These are phyloP conservation scores for Pyrenophora tritici-repentis DNA, from an alignment of 2,329 filamentous ascomycete genomes.

Conservation along the genomic window DNA sequence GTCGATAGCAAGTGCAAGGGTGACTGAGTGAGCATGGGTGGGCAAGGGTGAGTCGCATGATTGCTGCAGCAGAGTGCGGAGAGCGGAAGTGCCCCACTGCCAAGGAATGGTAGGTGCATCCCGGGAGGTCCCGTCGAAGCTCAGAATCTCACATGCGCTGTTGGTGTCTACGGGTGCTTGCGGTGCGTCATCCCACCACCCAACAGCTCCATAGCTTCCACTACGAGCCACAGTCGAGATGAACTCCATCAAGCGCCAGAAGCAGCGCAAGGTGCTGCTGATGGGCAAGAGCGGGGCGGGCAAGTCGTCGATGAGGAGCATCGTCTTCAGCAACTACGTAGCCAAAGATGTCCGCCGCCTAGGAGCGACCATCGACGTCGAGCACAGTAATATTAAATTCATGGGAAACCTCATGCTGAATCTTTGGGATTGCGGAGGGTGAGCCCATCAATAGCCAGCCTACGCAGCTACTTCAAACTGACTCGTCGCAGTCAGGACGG, in stretches of 20 bases:
- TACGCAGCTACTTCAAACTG: slow-evolving; percentile 6
- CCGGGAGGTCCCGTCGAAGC: slow-evolving; percentile 12
- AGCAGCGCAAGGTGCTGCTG: slow-evolving; percentile 60
- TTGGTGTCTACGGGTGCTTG: slow-evolving; percentile 9
- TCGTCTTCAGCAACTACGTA: slow-evolving; percentile 99
- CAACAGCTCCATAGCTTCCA: not conserved
- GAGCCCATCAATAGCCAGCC: slow-evolving; percentile 33
- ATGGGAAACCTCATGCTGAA: slow-evolving; percentile 97
- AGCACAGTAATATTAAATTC: slow-evolving; percentile 98
- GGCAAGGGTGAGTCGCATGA: no score
- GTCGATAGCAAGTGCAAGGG: slow-evolving; percentile 6
- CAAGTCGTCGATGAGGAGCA: slow-evolving; percentile 97
- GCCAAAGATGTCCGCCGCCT: slow-evolving; percentile 91
- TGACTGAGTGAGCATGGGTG: not conserved
- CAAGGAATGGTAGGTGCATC: slow-evolving; percentile 10
- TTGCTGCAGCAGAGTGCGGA: not conserved
- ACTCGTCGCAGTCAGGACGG: slow-evolving; percentile 75
- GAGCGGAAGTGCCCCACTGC: slow-evolving; percentile 15
- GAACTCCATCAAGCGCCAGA: slow-evolving; percentile 54
- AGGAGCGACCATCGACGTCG: slow-evolving; percentile 96
- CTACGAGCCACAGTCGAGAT: slow-evolving; percentile 24
- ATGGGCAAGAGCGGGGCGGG: slow-evolving; percentile 95
- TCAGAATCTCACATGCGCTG: slow-evolving; percentile 1
- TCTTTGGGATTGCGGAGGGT: slow-evolving; percentile 97
- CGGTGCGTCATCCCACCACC: slow-evolving; percentile 18